These are phyloP conservation scores for Fusarium goolgardi DNA, from an alignment of 2,329 filamentous ascomycete species.

Conservation along the genomic window DNA sequence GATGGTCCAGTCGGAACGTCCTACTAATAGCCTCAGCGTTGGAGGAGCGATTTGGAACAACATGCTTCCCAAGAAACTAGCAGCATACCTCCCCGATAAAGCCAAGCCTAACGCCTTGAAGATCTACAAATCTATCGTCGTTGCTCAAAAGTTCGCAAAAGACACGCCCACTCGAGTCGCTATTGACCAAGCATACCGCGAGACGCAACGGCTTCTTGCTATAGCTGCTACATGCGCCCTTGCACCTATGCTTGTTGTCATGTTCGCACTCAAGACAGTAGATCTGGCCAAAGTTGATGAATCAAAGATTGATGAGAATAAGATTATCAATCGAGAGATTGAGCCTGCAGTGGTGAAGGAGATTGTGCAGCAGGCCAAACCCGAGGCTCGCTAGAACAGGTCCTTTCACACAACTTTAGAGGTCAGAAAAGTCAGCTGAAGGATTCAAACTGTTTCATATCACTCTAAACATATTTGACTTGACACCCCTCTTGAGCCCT, in stretches of 20 bases:
- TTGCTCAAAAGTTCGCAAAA: slow-evolving; percentile 43
- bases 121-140: slow-evolving; percentile 49
- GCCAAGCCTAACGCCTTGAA: slow-evolving; percentile 40
- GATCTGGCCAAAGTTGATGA: slow-evolving; percentile 38
- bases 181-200: slow-evolving; percentile 45
- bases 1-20: rapidly evolving
- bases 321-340: neutral
- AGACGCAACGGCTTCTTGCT: slow-evolving; percentile 46
- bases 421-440: too few relatives aligned
- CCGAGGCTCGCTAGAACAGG: neutral
- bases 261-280: slow-evolving; percentile 45
- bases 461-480: slow-evolving; percentile 81
- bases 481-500: slow-evolving; percentile 78
- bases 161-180: slow-evolving; percentile 38
- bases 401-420: too few relatives aligned
- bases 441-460: slow-evolving; percentile 53
- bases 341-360: neutral
- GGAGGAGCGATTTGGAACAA: slow-evolving; percentile 54
- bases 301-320: slow-evolving; percentile 26
- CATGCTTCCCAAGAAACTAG: slow-evolving; percentile 46
- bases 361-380: neutral
- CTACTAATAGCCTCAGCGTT: slow-evolving; percentile 42
- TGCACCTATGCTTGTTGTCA: slow-evolving; percentile 43
- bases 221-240: slow-evolving; percentile 44
- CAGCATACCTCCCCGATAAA: slow-evolving; percentile 36